phyloP scores from a whole-genome alignment of 1,284 basidiomycete genomes.

The Tylopilus orsonianus region DNA sequence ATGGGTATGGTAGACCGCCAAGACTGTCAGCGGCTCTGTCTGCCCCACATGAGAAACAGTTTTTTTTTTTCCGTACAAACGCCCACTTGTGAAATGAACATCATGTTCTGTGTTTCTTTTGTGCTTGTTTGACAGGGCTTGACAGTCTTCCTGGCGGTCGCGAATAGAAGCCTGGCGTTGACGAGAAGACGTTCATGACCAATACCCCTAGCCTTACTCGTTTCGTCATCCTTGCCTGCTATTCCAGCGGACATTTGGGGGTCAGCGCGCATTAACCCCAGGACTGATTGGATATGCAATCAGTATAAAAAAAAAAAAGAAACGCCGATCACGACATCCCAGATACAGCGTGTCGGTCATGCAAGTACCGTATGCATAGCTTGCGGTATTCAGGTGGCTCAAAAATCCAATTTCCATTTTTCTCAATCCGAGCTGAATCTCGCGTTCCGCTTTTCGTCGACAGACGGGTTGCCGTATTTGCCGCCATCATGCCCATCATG shows the following conservation, averaged over 20 bases:
- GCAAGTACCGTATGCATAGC: too few relatives aligned
- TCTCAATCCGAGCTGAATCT: too few relatives aligned
- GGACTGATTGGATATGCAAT: neutral
- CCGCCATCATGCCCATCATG: too few relatives aligned
- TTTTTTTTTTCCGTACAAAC: neutral
- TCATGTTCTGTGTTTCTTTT: neutral
- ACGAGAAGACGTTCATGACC: neutral
- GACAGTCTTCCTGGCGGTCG: neutral
- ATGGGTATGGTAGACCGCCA: too few relatives aligned
- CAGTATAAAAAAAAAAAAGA: neutral
- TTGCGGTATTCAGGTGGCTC: conserved; percentile 13
- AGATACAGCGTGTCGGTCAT: neutral
- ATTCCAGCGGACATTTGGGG: too few relatives aligned
- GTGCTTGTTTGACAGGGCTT: neutral
- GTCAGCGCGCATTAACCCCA: neutral
- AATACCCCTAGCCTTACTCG: neutral
- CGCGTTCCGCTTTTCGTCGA: conserved; percentile 17
- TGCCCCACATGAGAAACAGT: too few relatives aligned
- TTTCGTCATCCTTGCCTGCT: neutral
- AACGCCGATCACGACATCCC: neutral
- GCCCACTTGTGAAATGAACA: too few relatives aligned
- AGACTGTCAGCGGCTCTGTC: too few relatives aligned
- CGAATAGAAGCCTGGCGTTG: conserved; percentile 4
- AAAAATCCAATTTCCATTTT: conserved; percentile 5
- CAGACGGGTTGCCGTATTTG: conserved; percentile 1